phyloP scores from a whole-genome alignment of 441 rosid species.

The California macrophylla region DNA sequence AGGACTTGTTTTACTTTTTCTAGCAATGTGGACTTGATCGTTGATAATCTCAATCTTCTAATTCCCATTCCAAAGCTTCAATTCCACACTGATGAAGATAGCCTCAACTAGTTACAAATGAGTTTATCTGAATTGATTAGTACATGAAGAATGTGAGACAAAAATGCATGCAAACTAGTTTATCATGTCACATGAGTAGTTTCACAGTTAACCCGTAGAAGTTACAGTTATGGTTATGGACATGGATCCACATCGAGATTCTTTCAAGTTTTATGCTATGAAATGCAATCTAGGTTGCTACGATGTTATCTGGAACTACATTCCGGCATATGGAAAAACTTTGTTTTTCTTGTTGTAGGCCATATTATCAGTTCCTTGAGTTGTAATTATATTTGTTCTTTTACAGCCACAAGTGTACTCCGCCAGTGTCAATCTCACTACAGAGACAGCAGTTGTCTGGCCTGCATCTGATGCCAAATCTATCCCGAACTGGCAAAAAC shows the following conservation, averaged over 20 bases:
- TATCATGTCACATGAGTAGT: not conserved
- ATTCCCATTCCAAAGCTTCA: not conserved
- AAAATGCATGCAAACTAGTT: not conserved
- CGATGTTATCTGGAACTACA: not conserved
- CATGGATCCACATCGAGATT: not conserved
- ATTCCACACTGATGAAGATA: not conserved
- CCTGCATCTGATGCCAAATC: constrained; percentile 67
- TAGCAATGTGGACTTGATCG: not conserved
- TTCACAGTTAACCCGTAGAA: not conserved
- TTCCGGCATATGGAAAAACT: not conserved
- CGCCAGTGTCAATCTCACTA: constrained; percentile 80
- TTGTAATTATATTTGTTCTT: constrained; percentile 6
- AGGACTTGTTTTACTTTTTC: not conserved
- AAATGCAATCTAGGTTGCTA: not conserved
- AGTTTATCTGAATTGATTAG: not conserved
- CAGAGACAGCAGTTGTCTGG: constrained; percentile 91
- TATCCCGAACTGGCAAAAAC: constrained; percentile 61
- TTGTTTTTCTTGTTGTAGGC: not conserved
- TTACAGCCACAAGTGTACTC: constrained; percentile 78
- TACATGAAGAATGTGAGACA: not conserved
- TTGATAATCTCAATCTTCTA: not conserved
- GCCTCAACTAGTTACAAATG: not conserved
- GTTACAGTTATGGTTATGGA: not conserved
- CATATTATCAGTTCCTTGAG: not conserved
- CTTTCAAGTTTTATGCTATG: not conserved